These are phyloP conservation scores for Clarireedia homoeocarpa DNA, from an alignment of 2,329 filamentous ascomycete species.

Conservation along the genomic window DNA sequence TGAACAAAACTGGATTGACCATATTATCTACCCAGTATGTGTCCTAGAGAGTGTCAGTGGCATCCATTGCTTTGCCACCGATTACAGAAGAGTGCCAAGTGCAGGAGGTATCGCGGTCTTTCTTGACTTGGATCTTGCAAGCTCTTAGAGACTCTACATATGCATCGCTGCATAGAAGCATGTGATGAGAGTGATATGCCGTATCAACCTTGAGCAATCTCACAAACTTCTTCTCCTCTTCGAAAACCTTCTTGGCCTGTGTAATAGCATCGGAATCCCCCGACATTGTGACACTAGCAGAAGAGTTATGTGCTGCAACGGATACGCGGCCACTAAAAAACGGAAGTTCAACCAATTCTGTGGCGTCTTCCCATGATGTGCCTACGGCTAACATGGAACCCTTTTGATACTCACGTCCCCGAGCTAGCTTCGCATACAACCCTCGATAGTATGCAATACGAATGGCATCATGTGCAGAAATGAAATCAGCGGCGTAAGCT, in stretches of 20 bases:
- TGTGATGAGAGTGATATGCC: constrained; percentile 23
- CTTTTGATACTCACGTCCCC: constrained; percentile 1
- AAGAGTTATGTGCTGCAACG: constrained; percentile 26
- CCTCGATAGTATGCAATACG: constrained; percentile 16
- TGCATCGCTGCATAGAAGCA: constrained; percentile 1
- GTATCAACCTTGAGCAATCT: constrained; percentile 13
- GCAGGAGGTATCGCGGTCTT: no score
- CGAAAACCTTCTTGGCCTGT: constrained; percentile 4
- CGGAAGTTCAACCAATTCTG: constrained; percentile 9
- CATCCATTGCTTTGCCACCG: background rate
- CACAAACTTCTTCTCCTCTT: constrained; percentile 14
- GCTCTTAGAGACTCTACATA: constrained; percentile 6
- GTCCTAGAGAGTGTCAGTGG: constrained; percentile 4
- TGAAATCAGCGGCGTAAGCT: constrained; percentile 33
- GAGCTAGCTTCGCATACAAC: constrained; percentile 10
- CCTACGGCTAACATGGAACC: constrained; percentile 24
- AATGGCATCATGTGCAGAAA: constrained; percentile 28
- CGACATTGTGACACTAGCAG: constrained; percentile 20
- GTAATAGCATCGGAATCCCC: constrained; percentile 17
- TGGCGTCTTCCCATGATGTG: constrained; percentile 14
- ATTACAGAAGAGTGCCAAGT: constrained; percentile 29
- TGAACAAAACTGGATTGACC: constrained; percentile 34
- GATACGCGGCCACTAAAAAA: constrained; percentile 3
- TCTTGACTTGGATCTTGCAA: background rate
- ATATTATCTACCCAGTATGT: constrained; percentile 33